Evolutionary conservation across 208 protist genomes (phyloP), one percentile per base, ranked within the genome.

Genomic region (Trypanosoma avium): DNA sequence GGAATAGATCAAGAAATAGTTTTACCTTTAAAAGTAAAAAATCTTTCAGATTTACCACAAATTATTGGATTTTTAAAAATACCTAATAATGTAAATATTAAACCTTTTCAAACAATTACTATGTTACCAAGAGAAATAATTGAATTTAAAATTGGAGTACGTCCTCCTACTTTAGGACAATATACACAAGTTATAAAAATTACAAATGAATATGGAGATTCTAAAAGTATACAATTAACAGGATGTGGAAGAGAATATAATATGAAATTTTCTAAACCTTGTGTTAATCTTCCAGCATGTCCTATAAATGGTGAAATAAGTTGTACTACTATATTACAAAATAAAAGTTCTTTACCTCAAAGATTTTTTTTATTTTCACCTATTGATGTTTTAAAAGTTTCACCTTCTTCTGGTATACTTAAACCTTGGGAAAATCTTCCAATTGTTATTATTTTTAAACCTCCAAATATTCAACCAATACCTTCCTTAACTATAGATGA

Each of bases 191-290:
- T 74, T n/a, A 50, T 86, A n/a, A 64, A 61, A 17, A 26, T 86
- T 2, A 57, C 29, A 22, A 82, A 82, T 61, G 79, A 86, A 50
- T 82, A 79, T 47, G 70, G 75, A 12, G 75, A 79, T 65, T 71
- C 70, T 43, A 42, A 54, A 19, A 62, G 32, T 29, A 32, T 86
- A 4, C 45, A 69, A 17, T 13, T 86, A 17, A 67, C 52, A 2
- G 79, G 75, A 27, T 64, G 21, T 58, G 79, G 75, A 29, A n/a
- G 48, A 42, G 33, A 46, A 24, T 63, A 67, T 9, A 8, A 1
- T n/a, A 22, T 81, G 24, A 32, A 55, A 15, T 82, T 86, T 48
- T 74, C 54, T 0, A 78, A 71, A n/a, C 56, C 66, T 22, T 65
- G 52, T 52, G 38, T 86, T 22, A 24, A 32, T 35, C 52, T 86